Evolutionary conservation across 2,329 filamentous ascomycete species (phyloP), one percentile per base, ranked within the genome.

Genomic region (Lachnellula willkommii): DNA sequence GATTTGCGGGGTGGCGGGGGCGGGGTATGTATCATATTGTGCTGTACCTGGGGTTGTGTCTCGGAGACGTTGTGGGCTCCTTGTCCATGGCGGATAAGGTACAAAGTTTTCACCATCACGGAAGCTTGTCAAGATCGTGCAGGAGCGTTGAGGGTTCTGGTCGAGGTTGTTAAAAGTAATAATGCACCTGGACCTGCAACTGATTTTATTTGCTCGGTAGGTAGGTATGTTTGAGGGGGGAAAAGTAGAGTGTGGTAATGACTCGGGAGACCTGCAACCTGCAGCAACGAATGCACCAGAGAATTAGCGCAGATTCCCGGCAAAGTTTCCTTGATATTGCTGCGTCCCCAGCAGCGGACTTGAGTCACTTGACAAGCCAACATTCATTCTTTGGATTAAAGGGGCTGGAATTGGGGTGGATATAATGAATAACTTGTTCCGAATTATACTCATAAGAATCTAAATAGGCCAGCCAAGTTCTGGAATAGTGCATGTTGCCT

Each of bases 51-150:
- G 24, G 54, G 54, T n/a, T 53, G 43, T 35, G 20, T 5, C 9
- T 40, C 32, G 11, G 45, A 53, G 22, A 92, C 79, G 71, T 95
- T 95, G 78, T 95, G 91, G 67, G 81, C 82, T 72, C 89, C 90
- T 73, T 89, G 77, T 9, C 85, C 87, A 70, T 90, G 87, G 71
- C 87, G 85, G 65, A 89, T 81, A 3, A 62, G 48, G 35, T 61
- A 61, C 9, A 61, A 54, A 12, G 47, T 59, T 35, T 61, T 61
- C 22, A 47, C 45, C 45, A 47, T 47, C 37, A 40, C 37, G 37
- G 8, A 15, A 17, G 15, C 28, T 9, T 32, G 28, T 11, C 3
- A 12, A 40, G 37, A 40, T 11, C 11, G 42, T 26, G 9, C 20
- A 24, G 17, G 42, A 45, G 42, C 26, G n/a, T 2, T 45, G 42